phyloP scores from a whole-genome alignment of 1,284 basidiomycete genomes.

The Moniliella sp. region DNA sequence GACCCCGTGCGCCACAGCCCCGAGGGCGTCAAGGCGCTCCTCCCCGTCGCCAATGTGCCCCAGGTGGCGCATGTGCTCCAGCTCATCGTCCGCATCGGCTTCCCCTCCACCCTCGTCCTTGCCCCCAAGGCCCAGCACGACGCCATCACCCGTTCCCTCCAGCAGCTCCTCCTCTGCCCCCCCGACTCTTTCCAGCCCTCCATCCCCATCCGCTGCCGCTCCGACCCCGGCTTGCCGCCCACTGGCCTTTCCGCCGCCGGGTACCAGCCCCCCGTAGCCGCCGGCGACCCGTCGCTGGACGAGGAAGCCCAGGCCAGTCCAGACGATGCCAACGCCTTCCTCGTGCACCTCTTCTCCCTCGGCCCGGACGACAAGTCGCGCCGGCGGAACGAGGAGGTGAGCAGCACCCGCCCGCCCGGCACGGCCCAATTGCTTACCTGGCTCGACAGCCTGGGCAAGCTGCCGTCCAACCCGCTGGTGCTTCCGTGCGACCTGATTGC shows the following conservation, averaged over 20 bases:
- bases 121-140: slow-evolving; percentile 22
- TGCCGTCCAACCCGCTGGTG: slow-evolving; percentile 17
- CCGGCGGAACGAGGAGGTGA: no score
- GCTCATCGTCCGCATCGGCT: slow-evolving; percentile 20
- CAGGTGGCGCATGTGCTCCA: slow-evolving; percentile 27
- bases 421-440: slow-evolving; percentile 28
- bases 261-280: slow-evolving; percentile 1
- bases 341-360: slow-evolving; percentile 20
- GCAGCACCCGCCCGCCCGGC: slow-evolving; percentile 6
- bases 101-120: slow-evolving; percentile 19
- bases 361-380: slow-evolving; percentile 12
- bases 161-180: slow-evolving; percentile 17
- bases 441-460: slow-evolving; percentile 20
- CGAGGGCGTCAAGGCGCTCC: slow-evolving; percentile 9
- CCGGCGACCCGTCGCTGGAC: slow-evolving; percentile 2
- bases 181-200: slow-evolving; percentile 5
- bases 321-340: slow-evolving; percentile 13
- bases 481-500: slow-evolving; percentile 26
- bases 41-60: slow-evolving; percentile 28
- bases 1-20: neutral
- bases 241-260: neutral
- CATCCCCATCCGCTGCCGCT: slow-evolving; percentile 5
- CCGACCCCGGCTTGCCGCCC: slow-evolving; percentile 5
- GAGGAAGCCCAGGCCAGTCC: no score
- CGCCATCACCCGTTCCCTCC: slow-evolving; percentile 15